phyloP scores from a whole-genome alignment of 495 filamentous ascomycete genomes.

The Penicillium coprophilum region DNA sequence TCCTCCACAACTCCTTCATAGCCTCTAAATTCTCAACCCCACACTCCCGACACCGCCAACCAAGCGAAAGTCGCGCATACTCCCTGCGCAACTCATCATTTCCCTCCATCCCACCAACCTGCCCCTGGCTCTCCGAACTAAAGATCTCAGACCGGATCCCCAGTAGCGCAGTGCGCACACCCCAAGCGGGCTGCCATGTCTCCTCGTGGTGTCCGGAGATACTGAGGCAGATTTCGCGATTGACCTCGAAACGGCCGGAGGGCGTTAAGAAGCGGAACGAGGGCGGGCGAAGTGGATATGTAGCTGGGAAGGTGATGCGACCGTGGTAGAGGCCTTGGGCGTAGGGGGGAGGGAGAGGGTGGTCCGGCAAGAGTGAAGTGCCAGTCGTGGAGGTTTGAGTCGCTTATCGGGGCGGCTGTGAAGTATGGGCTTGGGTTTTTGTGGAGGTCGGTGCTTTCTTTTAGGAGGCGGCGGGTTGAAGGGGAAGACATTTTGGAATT shows the following conservation, averaged over 20 bases:
- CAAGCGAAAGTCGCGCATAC: slow-evolving; percentile 61
- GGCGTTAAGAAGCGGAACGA: slow-evolving; percentile 94
- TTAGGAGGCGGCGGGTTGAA: slow-evolving; percentile 56
- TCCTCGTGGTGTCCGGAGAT: slow-evolving; percentile 97
- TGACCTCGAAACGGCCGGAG: slow-evolving; percentile 89
- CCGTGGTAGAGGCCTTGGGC: slow-evolving; percentile 86
- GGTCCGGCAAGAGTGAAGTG: slow-evolving; percentile 97
- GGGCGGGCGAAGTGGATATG: slow-evolving; percentile 87
- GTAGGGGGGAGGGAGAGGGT: slow-evolving; percentile 73
- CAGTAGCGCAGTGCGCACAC: slow-evolving; percentile 64
- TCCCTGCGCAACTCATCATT: slow-evolving; percentile 58
- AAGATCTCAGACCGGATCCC: slow-evolving; percentile 54
- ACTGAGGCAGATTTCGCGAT: slow-evolving; percentile 92
- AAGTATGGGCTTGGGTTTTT: slow-evolving; percentile 75
- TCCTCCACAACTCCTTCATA: slow-evolving; percentile 63
- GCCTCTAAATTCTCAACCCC: slow-evolving; percentile 66
- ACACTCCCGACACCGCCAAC: slow-evolving; percentile 67
- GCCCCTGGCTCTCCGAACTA: slow-evolving; percentile 57
- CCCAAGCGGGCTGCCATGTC: slow-evolving; percentile 98
- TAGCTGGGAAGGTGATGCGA: slow-evolving; percentile 83
- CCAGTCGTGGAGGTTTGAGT: slow-evolving; percentile 95
- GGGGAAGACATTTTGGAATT: slow-evolving; percentile 33
- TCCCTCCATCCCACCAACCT: slow-evolving; percentile 86
- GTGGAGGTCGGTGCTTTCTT: slow-evolving; percentile 84
- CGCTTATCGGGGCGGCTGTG: slow-evolving; percentile 71